Evolutionary conservation across 345 rosid species (phyloP).

Genomic region (Euphorbia peplus): DNA sequence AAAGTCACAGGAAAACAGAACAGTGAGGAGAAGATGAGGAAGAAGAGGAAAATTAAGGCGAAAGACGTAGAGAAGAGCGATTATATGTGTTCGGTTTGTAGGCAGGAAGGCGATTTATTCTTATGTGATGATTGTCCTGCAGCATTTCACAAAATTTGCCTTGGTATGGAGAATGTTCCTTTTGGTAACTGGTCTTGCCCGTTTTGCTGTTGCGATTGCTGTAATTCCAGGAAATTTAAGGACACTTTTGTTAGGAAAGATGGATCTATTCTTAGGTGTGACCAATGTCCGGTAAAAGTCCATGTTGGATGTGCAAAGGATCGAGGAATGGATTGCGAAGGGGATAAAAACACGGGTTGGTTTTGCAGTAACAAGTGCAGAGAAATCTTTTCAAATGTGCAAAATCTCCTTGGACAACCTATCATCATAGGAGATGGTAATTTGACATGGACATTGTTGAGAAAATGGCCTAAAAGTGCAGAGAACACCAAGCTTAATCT

Average conservation of each 20-base stretch:
- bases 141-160: slow-evolving; percentile 21
- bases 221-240: slow-evolving; percentile 11
- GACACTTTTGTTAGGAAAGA: not conserved
- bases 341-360: slow-evolving; percentile 5
- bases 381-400: slow-evolving; percentile 41
- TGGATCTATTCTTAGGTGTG: not conserved
- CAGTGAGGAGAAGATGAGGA: not conserved
- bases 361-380: slow-evolving; percentile 35
- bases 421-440: slow-evolving; percentile 47
- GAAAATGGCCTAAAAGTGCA: slow-evolving; percentile 21
- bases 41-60: not conserved
- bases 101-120: slow-evolving; percentile 20
- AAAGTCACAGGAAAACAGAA: not conserved
- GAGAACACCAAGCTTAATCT: slow-evolving; percentile 35
- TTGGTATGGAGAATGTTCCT: slow-evolving; percentile 22
- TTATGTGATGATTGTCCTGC: slow-evolving; percentile 28
- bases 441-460: slow-evolving; percentile 65
- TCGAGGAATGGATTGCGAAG: not conserved
- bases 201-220: slow-evolving; percentile 19
- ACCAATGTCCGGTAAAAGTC: slow-evolving; percentile 20
- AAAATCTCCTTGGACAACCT: slow-evolving; percentile 50
- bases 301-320: slow-evolving; percentile 17
- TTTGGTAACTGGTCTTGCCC: slow-evolving; percentile 27
- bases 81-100: slow-evolving; percentile 21
- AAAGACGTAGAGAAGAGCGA: not conserved